Evolutionary conservation across 371 early-diverging fungal genomes (phyloP), one percentile per base, ranked within the genome.

Genomic region (Syncephalastrum racemosum): DNA sequence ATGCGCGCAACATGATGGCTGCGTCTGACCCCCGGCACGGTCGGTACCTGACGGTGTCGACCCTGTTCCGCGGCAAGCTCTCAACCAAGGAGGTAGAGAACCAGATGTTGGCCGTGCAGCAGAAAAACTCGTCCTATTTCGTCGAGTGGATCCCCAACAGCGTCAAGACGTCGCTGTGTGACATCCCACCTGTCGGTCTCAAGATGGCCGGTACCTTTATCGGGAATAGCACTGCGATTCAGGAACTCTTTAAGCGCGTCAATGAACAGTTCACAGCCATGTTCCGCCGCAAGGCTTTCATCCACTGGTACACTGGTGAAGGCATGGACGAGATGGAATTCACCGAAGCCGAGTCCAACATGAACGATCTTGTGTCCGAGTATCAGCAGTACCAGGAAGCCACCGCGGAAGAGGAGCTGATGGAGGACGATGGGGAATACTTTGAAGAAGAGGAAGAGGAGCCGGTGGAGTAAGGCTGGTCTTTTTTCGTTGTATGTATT

Each of bases 91-190:
- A 98, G 66, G 94, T 96, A 22, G 98, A 98, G 63, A 94, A 98
- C 83, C 98, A 98, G 77, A 94, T 98, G 96, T 78, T 91, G 52
- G 86, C 82, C 60, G 87, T 92, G 31, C 94, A 93, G 73, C 87
- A 87, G 64, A 93, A 91, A 83, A 94, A 93, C 84, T 85, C 87
- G 46, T 82, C 90, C 14, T 89, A 92, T 84, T 97, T 97, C 73
- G 98, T 96, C 43, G 98, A 96, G 72, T 97, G 98, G 98, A 96
- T 97, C 69, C 98, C 98, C 64, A 94, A 93, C 88, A 95, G 94
- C 79, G 93, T 96, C 72, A 95, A 97, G 85, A 94, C 95, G 14
- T 93, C 95, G 57, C 92, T 95, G 39, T 97, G 98, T 77, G 93
- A 95, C 64, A 93, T 97, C 67, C 92, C 96, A 46, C 98, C 98